Conservation (phyloP, 2,329 filamentous ascomycete genomes). For the Fusarium illudens region DNA sequence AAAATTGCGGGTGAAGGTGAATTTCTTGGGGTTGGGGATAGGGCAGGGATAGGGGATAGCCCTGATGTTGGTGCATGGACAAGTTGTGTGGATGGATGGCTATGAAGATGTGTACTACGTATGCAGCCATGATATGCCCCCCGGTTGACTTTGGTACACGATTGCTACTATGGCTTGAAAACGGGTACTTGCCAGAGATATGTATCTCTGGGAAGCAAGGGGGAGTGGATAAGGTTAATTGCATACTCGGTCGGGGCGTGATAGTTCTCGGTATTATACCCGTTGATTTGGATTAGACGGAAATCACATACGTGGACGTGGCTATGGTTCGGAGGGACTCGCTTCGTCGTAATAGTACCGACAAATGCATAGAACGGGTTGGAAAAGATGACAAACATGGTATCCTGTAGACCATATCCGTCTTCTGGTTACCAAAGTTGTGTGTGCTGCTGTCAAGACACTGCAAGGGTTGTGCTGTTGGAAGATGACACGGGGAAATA, state of each 20-base stretch:
- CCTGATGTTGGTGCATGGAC: neutral
- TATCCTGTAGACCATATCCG: neutral
- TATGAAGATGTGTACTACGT: neutral
- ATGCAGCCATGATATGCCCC: neutral
- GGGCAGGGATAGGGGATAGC: conserved; percentile 8
- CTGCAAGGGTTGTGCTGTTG: neutral
- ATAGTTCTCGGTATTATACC: neutral
- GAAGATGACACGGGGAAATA: neutral
- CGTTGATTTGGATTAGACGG: neutral
- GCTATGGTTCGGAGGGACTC: neutral
- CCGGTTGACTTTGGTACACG: neutral
- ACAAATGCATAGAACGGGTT: neutral
- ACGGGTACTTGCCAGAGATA: neutral
- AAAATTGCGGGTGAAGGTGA: neutral
- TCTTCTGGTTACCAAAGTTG: neutral
- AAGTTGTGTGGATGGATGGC: neutral
- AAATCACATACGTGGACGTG: neutral
- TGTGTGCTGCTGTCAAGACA: neutral
- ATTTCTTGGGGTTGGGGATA: conserved; percentile 3
- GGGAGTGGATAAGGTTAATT: too few species aligned
- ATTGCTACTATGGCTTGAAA: neutral
- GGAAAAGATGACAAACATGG: neutral
- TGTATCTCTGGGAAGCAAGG: neutral
- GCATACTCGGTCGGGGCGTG: neutral
- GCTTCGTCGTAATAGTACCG: neutral